Base-by-base conservation (phyloP, 495 filamentous ascomycete genomes). In the Tuber brumale region DNA sequence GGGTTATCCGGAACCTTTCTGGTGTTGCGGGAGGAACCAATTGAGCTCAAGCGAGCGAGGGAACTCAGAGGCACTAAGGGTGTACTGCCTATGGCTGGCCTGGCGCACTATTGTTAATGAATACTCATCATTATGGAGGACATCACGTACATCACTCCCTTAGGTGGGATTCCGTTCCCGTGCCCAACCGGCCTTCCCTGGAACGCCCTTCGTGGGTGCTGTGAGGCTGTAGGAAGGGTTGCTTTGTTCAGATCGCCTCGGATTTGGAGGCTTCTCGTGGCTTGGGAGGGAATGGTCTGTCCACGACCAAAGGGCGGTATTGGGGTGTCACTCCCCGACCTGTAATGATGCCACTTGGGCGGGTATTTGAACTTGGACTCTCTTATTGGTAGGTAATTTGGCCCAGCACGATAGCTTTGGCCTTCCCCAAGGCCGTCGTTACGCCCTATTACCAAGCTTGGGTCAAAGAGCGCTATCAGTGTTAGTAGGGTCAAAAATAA, bases 381-480 rank as follows among this genome's bases (percentile, higher is more conserved):
- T 37, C 69, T 57, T 61, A 61, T 61, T 14, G 81, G 81, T 37
- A 46, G 76, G 57, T 79, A 83, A 74, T 81, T 83, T 21, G 74
- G 69, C 0, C 81, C 81, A 18, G 57, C 71, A 2, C 81, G 81
- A 70, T 83, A 79, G 71, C 80, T 80, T 37, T 82, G 81, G 21
- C 81, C 81, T 46, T 69, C 51, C 51, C 81, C 81, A 45, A 83
- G 81, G 42, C 81, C 81, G 69, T 83, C 81, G 21, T 82, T 48
- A n/a, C 81, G 81, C 31, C 72, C 72, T 8, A 79, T 80, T 37
- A 57, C 81, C 57, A 82, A 39, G 42, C 44, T 57, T 19, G 81
- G 81, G 27, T 82, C 81, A 23, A 75, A 82, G 6, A 82, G 39
- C 10, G 71, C 80, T 82, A 16, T 14, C 39, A 4, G 46, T 70